A percentile compares a stretch with the other conserved stretches of the same genome.
phyloP scores from a whole-genome alignment of 1,139 yeast species.

The Groenewaldozyma sp. region DNA sequence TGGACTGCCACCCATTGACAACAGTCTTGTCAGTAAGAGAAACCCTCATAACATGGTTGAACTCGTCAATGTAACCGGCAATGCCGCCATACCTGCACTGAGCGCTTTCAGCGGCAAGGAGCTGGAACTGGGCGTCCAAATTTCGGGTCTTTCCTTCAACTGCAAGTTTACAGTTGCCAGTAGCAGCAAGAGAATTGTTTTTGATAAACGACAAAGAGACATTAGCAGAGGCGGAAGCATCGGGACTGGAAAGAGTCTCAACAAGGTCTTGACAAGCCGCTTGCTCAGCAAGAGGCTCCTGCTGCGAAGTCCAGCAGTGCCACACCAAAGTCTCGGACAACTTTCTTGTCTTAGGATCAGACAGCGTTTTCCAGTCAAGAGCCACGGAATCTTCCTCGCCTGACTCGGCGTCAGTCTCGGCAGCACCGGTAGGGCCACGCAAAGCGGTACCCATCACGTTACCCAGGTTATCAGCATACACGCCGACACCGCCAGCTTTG shows the following conservation, averaged over 20 bases:
- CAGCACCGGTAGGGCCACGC: background rate
- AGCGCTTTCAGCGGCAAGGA: background rate
- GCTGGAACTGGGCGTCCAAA: background rate
- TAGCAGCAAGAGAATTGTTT: background rate
- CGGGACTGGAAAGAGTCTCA: background rate
- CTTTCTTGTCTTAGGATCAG: background rate
- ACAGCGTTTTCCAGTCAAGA: background rate
- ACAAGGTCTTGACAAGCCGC: background rate
- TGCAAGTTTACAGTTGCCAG: slow-evolving; percentile 1
- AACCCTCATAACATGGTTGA: background rate
- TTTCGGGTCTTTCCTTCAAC: background rate
- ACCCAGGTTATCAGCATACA: background rate
- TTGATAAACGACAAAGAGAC: too few species aligned
- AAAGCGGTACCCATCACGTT: slow-evolving; percentile 1
- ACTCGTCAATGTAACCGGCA: background rate
- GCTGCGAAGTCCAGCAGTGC: slow-evolving; percentile 1
- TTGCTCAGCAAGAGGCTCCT: background rate
- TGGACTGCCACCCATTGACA: background rate
- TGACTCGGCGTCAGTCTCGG: background rate
- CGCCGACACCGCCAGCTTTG: slow-evolving; percentile 3
- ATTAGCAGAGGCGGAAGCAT: background rate
- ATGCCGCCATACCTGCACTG: slow-evolving; percentile 1
- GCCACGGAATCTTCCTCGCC: background rate
- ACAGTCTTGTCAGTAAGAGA: background rate
- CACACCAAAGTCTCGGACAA: slow-evolving; percentile 2